These are phyloP conservation scores for Magnusiomyces tetraspermus DNA, from an alignment of 1,139 yeast species.

Conservation along the genomic window DNA sequence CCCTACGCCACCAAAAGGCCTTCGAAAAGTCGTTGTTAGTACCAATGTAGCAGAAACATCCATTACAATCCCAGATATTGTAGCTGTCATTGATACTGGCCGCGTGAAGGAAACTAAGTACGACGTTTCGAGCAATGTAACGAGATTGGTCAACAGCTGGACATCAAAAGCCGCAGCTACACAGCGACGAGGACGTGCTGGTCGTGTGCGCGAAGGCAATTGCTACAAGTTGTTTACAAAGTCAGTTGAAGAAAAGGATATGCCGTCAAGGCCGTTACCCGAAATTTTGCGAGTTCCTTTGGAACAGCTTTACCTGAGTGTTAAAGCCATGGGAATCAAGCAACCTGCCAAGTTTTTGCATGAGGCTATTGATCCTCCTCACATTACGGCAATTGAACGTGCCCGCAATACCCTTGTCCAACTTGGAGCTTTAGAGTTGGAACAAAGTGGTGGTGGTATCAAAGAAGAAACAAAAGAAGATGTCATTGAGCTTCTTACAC, in stretches of 20 bases:
- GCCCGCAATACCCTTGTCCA: constrained; percentile 56
- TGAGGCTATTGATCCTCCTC: constrained; percentile 79
- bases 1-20: constrained; percentile 40
- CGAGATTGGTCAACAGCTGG: constrained; percentile 71
- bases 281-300: constrained; percentile 78
- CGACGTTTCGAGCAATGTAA: constrained; percentile 56
- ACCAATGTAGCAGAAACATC: constrained; percentile 83
- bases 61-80: constrained; percentile 88
- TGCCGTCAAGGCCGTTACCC: constrained; percentile 72
- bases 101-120: constrained; percentile 69
- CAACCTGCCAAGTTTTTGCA: constrained; percentile 61
- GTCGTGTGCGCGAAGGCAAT: constrained; percentile 76
- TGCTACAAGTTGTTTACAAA: constrained; percentile 75
- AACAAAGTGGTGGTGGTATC: background rate
- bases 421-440: constrained; percentile 55
- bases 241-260: constrained; percentile 43
- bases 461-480: constrained; percentile 19
- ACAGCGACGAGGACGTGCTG: constrained; percentile 97
- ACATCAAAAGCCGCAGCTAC: constrained; percentile 86
- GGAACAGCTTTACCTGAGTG: constrained; percentile 72
- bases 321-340: constrained; percentile 78
- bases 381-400: constrained; percentile 44
- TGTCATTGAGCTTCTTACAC: constrained; percentile 46
- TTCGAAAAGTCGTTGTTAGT: constrained; percentile 75
- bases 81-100: constrained; percentile 84